Conservation (phyloP, 371 early-diverging fungal species). For the Mortierella sp. region DNA sequence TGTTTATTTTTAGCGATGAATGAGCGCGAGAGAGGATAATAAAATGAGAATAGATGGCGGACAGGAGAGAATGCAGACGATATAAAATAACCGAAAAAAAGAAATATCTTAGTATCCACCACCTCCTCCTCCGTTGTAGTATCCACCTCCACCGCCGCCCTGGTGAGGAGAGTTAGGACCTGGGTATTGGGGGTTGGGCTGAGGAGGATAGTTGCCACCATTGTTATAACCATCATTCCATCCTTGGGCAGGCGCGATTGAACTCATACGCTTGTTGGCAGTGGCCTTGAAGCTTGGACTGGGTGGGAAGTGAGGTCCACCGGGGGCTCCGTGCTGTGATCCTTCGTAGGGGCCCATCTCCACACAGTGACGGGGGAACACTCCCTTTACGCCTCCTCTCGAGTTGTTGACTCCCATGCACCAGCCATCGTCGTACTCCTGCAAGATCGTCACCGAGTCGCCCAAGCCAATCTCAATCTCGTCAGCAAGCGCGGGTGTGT, state of each 20-base stretch:
- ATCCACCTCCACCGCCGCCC: conserved; percentile 29
- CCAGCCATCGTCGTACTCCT: conserved; percentile 84
- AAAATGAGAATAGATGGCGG: neutral
- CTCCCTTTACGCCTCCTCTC: conserved; percentile 70
- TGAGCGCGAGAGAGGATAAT: neutral
- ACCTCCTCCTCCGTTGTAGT: conserved; percentile 33
- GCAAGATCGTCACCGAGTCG: conserved; percentile 73
- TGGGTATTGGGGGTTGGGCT: conserved; percentile 39
- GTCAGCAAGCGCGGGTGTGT: conserved; percentile 76
- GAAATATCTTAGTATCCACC: conserved; percentile 31
- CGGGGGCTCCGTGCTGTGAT: conserved; percentile 45
- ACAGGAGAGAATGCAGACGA: neutral
- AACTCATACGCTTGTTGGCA: conserved; percentile 54
- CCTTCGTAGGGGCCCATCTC: conserved; percentile 59
- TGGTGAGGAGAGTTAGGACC: conserved; percentile 28
- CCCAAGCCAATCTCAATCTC: conserved; percentile 77
- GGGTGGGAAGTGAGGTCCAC: conserved; percentile 49
- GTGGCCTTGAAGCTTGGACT: conserved; percentile 52
- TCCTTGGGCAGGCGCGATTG: conserved; percentile 37
- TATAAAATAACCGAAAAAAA: neutral
- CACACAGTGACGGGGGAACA: conserved; percentile 78
- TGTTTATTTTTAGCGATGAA: conserved; percentile 10
- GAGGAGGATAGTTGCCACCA: conserved; percentile 30
- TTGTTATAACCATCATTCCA: conserved; percentile 27
- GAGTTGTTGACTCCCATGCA: conserved; percentile 74